Conservation (phyloP, 768 basidiomycete species). For the Artomyces pyxidatus region DNA sequence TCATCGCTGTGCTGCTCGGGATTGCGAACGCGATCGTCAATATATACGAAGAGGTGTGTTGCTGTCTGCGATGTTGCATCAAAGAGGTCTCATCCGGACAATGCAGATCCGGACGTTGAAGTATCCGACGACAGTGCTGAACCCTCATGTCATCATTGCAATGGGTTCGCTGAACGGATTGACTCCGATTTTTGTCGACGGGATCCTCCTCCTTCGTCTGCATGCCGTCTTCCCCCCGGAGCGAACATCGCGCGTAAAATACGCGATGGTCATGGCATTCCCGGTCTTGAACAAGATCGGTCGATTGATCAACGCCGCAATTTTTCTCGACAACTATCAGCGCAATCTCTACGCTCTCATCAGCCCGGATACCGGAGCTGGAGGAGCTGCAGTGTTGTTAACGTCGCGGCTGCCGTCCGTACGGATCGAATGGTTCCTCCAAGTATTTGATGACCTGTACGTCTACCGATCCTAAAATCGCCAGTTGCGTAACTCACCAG, state of each 20-base stretch:
- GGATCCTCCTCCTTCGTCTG: slow-evolving; percentile 30
- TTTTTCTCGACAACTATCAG: slow-evolving; percentile 5
- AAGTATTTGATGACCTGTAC: slow-evolving; percentile 28
- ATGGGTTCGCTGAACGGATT: slow-evolving; percentile 20
- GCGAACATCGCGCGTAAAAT: slow-evolving; percentile 9
- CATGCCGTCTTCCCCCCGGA: slow-evolving; percentile 27
- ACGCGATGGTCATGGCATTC: slow-evolving; percentile 20
- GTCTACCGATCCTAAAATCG: too few relatives aligned
- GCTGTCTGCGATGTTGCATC: too few relatives aligned
- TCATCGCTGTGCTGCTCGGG: slow-evolving; percentile 17
- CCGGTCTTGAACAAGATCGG: slow-evolving; percentile 25
- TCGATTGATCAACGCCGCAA: slow-evolving; percentile 19
- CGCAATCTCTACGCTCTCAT: neutral
- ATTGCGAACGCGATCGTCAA: slow-evolving; percentile 6
- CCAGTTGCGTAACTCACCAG: neutral
- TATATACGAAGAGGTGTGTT: slow-evolving; percentile 10
- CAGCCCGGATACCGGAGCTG: neutral
- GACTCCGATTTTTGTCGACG: slow-evolving; percentile 29
- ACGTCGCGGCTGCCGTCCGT: neutral
- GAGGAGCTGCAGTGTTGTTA: neutral
- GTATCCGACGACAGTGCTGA: slow-evolving; percentile 14
- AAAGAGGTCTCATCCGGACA: too few relatives aligned
- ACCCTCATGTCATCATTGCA: slow-evolving; percentile 15
- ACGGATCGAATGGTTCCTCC: slow-evolving; percentile 26
- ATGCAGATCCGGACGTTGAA: neutral